Conservation (phyloP, 164 flowering plant genomes). For the Stephania japonica region DNA sequence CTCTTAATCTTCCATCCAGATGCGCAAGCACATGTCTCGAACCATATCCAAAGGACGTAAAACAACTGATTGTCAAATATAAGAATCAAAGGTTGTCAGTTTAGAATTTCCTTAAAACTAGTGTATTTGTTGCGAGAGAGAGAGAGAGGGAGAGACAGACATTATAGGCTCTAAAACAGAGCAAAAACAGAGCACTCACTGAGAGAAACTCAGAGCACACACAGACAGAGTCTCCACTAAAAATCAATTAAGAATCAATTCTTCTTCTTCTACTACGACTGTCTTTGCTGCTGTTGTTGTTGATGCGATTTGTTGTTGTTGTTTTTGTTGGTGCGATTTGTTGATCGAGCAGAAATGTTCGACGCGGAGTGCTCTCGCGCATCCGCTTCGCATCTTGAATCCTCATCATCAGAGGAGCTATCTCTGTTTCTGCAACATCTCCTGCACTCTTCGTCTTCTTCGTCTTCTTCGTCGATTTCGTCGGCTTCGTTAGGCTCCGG, state of each 20-base stretch:
- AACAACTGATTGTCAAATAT: no score
- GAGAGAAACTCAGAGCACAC: background rate
- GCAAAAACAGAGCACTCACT: background rate
- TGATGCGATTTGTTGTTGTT: background rate
- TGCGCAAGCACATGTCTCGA: no score
- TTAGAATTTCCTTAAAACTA: no score
- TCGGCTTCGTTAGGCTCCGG: slow-evolving; percentile 7
- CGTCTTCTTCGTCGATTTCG: slow-evolving; percentile 6
- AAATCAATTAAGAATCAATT: no score
- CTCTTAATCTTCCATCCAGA: no score
- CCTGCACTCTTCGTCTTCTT: slow-evolving; percentile 26
- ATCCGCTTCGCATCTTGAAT: slow-evolving; percentile 18
- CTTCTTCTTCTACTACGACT: background rate
- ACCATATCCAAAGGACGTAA: no score
- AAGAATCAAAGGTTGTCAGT: no score
- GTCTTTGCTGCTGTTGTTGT: background rate
- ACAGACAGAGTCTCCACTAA: background rate
- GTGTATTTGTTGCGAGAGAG: no score
- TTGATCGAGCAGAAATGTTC: slow-evolving; percentile 34
- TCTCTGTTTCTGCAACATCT: slow-evolving; percentile 43
- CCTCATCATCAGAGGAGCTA: slow-evolving; percentile 31
- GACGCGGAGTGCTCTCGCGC: slow-evolving; percentile 14
- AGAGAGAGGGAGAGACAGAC: no score
- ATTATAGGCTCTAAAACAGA: background rate
- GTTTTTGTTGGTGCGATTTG: slow-evolving; percentile 16